Evolutionary conservation across 2,329 filamentous ascomycete species (phyloP).

Genomic region (Stagonosporopsis rhizophila): DNA sequence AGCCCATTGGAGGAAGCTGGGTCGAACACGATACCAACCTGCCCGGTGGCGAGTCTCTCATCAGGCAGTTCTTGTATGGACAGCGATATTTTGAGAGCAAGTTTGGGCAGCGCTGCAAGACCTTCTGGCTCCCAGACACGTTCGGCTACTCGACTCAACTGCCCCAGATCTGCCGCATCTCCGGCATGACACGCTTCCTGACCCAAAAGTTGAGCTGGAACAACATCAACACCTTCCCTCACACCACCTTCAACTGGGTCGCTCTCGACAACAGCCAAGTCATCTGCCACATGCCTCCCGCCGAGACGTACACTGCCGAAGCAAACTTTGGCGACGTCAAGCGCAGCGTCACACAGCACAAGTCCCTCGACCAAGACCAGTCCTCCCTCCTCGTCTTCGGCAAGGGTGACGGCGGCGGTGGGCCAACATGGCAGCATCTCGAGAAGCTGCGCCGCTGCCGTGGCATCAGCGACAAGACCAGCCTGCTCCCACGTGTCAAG

Average conservation of each 20-base stretch:
- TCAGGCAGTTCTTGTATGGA: constrained; percentile 93
- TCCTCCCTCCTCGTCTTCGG: constrained; percentile 93
- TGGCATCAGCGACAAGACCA: constrained; percentile 86
- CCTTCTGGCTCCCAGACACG: constrained; percentile 98
- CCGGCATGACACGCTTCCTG: constrained; percentile 96
- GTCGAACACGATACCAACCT: constrained; percentile 99
- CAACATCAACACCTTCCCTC: constrained; percentile 98
- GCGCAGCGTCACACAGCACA: constrained; percentile 88
- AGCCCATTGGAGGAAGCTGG: constrained; percentile 97
- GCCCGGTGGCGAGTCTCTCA: constrained; percentile 92
- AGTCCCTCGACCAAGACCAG: constrained; percentile 91
- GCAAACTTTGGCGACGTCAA: constrained; percentile 95
- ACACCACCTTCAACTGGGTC: constrained; percentile 99
- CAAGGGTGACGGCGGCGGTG: constrained; percentile 94
- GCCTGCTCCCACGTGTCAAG: constrained; percentile 83
- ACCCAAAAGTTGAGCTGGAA: constrained; percentile 99
- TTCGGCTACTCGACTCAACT: constrained; percentile 97
- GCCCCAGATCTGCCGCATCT: constrained; percentile 88
- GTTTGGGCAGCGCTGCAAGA: constrained; percentile 86
- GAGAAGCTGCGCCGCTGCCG: constrained; percentile 94
- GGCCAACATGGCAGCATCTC: constrained; percentile 90
- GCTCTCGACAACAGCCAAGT: constrained; percentile 94
- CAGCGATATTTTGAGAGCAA: constrained; percentile 93
- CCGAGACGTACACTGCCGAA: constrained; percentile 93
- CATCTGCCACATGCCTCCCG: constrained; percentile 95